phyloP scores from a whole-genome alignment of 2,329 filamentous ascomycete species.

The Phaeophleospora eucalypticola region DNA sequence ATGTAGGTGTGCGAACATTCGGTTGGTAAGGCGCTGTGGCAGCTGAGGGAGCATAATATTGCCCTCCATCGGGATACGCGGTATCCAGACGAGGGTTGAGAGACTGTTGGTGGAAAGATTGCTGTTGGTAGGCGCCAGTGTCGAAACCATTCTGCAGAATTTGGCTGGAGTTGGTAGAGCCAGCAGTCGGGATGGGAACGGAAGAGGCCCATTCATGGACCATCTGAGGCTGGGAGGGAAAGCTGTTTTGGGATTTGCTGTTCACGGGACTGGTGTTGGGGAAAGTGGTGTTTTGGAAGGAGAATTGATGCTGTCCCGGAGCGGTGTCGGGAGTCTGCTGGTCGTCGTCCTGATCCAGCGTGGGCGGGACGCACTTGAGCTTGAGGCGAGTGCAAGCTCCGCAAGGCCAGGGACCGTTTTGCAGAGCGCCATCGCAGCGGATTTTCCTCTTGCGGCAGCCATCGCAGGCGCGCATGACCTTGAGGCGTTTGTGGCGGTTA shows the following conservation, averaged over 20 bases:
- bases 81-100: constrained; percentile 11
- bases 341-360: constrained; percentile 68
- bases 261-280: constrained; percentile 11
- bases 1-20: constrained; percentile 14
- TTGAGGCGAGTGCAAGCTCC: constrained; percentile 90
- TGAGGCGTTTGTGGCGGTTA: constrained; percentile 93
- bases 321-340: constrained; percentile 20
- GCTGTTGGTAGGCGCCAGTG: constrained; percentile 11
- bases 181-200: constrained; percentile 4
- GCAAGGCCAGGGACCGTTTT: constrained; percentile 88
- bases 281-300: constrained; percentile 28
- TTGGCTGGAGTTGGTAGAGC: constrained; percentile 14
- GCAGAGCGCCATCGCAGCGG: constrained; percentile 95
- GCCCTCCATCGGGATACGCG: constrained; percentile 11
- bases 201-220: constrained; percentile 17
- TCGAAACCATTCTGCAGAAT: constrained; percentile 16
- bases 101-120: constrained; percentile 13
- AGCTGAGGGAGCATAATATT: constrained; percentile 13
- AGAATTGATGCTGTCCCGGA: constrained; percentile 26
- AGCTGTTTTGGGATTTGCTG: constrained; percentile 10
- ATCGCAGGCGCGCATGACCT: constrained; percentile 97
- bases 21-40: constrained; percentile 18
- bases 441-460: constrained; percentile 94
- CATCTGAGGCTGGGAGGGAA: constrained; percentile 12
- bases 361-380: constrained; percentile 86